phyloP scores from a whole-genome alignment of 306 rosid species.

The Lithocarpus polystachyus region DNA sequence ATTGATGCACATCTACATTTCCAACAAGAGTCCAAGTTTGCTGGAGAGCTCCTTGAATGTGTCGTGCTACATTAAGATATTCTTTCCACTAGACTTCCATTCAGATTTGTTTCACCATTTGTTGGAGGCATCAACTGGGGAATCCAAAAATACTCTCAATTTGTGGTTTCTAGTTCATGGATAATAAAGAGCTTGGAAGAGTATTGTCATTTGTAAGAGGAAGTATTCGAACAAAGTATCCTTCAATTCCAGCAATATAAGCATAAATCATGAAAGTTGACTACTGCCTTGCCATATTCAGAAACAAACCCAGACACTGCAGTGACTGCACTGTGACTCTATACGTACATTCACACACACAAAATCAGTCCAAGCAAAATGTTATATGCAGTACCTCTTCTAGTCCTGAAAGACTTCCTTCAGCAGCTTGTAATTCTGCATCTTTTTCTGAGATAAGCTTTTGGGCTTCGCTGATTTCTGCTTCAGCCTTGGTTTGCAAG shows the following conservation, averaged over 20 bases:
- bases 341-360: background rate
- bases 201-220: background rate
- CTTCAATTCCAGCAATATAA: background rate
- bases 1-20: background rate
- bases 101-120: background rate
- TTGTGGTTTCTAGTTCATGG: background rate
- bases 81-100: conserved; percentile 3
- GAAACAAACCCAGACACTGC: background rate
- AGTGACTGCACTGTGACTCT: conserved; percentile 16
- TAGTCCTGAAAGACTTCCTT: conserved; percentile 80
- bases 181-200: background rate
- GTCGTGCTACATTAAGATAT: conserved; percentile 4
- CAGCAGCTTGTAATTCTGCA: conserved; percentile 66
- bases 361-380: conserved; percentile 23
- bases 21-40: background rate
- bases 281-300: background rate
- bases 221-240: background rate
- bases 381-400: conserved; percentile 62
- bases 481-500: conserved; percentile 78
- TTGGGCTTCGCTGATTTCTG: conserved; percentile 67
- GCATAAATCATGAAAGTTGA: background rate
- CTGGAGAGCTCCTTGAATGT: background rate
- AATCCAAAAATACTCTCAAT: background rate
- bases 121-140: conserved; percentile 4
- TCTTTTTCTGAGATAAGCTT: conserved; percentile 70